Evolutionary conservation across 768 basidiomycete species (phyloP).

Genomic region (Termitomyces sp.): DNA sequence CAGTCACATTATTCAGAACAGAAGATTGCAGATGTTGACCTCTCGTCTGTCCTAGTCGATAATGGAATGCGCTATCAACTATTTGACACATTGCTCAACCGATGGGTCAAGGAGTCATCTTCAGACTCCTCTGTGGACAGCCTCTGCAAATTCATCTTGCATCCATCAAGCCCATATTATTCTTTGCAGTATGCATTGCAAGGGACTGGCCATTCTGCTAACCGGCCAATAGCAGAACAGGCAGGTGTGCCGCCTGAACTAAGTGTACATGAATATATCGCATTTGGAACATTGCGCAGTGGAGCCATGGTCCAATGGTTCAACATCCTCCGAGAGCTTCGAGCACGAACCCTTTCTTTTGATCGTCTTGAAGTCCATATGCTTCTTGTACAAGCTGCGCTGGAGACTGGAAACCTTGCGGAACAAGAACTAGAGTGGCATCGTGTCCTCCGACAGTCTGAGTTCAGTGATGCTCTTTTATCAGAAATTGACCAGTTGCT

Average conservation of each 20-base stretch:
- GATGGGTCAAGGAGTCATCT: conserved; percentile 13
- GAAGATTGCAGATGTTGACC: conserved; percentile 11
- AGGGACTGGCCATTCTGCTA: conserved; percentile 33
- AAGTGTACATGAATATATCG: conserved; percentile 38
- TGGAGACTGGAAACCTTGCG: conserved; percentile 32
- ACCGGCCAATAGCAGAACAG: conserved; percentile 39
- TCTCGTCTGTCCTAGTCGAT: conserved; percentile 19
- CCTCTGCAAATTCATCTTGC: conserved; percentile 24
- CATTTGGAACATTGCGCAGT: conserved; percentile 41
- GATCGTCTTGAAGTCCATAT: conserved; percentile 32
- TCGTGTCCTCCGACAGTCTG: conserved; percentile 21
- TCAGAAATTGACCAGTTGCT: conserved; percentile 29
- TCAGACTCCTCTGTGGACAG: conserved; percentile 17
- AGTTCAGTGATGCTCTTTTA: conserved; percentile 34
- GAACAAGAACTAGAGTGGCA: conserved; percentile 32
- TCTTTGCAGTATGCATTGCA: conserved; percentile 30
- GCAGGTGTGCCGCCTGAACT: conserved; percentile 32
- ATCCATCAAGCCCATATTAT: conserved; percentile 21
- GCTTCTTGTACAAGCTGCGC: conserved; percentile 38
- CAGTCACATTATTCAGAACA: conserved; percentile 24
- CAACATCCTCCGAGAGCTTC: conserved; percentile 45
- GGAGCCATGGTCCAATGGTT: conserved; percentile 44
- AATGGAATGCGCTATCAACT: conserved; percentile 25
- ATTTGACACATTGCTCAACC: conserved; percentile 19
- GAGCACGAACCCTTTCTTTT: conserved; percentile 32